Evolutionary conservation across 805 yeast species (phyloP), one percentile per base, ranked within the genome.

Genomic region (Schwanniomyces vanrijiae): DNA sequence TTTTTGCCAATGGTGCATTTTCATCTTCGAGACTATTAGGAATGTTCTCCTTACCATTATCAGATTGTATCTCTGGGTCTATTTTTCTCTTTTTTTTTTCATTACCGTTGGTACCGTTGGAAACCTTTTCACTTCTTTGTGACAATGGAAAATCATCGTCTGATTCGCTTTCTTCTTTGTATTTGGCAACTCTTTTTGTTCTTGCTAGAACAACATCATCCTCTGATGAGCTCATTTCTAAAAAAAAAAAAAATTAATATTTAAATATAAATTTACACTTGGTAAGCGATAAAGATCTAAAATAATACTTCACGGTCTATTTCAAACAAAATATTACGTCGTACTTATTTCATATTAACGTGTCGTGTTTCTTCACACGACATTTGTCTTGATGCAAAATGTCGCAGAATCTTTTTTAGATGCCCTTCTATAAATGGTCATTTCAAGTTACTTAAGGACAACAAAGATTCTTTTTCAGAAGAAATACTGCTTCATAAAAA

Each of bases 161-260:
- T 4, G 48, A 42, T 20, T 49, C 48, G 16, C 42, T 48, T 22
- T 49, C 46, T 24, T 46, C 48, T 14, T 48, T 40, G 26, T 42
- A 20, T 20, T 46, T 45, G n/a, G 42, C 22, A 8, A 40, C 43
- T 37, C 48, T 48, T 40, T 52, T 56, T 21, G 52, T 41, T 42
- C 55, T 54, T 8, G 50, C 46, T 31, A 58, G 55, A 20, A 59
- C 60, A 33, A 57, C 33, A 24, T 58, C 62, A 40, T 58, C 64
- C n/a, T 59, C 62, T 2, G 61, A 55, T 13, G 60, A 56, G 43
- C 59, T 57, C 62, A 58, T 59, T 24, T 37, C 25, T 19, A 19
- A 20, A 8, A 6, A 5, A 20, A 9, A 5, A 20, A 11, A 20
- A 5, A 20, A 11, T 9, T 19, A 19, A 20, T 10, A 3, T 19